Evolutionary conservation across 164 flowering plant species (phyloP).

Genomic region (Houttuynia cordata): DNA sequence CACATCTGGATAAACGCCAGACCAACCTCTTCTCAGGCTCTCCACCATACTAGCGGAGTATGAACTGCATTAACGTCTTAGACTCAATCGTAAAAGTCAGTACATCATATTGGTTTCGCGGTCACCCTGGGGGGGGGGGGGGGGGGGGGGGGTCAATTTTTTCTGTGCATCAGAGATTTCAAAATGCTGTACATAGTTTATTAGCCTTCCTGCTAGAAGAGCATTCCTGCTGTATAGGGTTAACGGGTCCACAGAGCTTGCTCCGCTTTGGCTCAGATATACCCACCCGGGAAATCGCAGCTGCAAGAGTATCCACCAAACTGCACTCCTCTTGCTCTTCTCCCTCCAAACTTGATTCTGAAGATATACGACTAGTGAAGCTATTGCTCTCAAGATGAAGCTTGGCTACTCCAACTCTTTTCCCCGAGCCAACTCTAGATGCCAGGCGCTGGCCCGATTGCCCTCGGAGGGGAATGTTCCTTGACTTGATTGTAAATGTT

Average conservation of each 20-base stretch:
- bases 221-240: slow-evolving; percentile 57
- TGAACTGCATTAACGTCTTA: too few relatives aligned
- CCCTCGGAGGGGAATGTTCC: slow-evolving; percentile 22
- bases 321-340: slow-evolving; percentile 51
- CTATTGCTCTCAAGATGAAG: background rate
- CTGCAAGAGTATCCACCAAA: slow-evolving; percentile 70
- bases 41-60: too few relatives aligned
- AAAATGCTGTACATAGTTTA: slow-evolving; percentile 87
- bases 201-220: slow-evolving; percentile 71
- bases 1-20: background rate
- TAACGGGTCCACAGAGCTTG: slow-evolving; percentile 50
- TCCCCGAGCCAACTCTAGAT: slow-evolving; percentile 6
- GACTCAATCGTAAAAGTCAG: background rate
- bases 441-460: slow-evolving; percentile 8
- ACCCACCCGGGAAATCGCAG: slow-evolving; percentile 69
- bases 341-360: slow-evolving; percentile 16
- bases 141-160: background rate
- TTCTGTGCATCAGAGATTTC: slow-evolving; percentile 12
- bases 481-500: slow-evolving; percentile 41
- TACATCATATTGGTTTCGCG: background rate
- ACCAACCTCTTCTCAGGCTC: too few relatives aligned
- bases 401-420: background rate
- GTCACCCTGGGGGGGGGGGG: background rate
- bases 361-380: background rate
- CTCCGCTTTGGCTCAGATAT: slow-evolving; percentile 86